Evolutionary conservation across 768 basidiomycete genomes (phyloP).

Genomic region (Russula virescens): DNA sequence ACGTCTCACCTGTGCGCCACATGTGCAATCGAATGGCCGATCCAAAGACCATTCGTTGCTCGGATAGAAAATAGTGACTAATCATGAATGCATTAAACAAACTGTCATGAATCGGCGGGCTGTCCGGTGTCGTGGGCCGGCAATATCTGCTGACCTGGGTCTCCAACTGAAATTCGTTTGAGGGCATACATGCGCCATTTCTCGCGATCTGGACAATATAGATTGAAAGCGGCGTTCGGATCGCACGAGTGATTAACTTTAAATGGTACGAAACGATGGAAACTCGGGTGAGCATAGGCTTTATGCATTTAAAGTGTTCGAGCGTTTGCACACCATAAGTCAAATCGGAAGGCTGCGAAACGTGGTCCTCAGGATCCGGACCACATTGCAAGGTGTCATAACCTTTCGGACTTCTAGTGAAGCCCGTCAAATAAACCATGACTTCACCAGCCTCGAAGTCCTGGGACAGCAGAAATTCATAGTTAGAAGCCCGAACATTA

Average conservation of each 20-base stretch:
- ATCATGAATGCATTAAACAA: not conserved
- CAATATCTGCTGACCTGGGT: conserved; percentile 33
- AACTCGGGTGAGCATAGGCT: not conserved
- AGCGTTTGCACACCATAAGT: conserved; percentile 42
- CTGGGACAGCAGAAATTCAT: conserved; percentile 24
- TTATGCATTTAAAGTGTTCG: not conserved
- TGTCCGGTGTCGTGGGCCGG: no score
- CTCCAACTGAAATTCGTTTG: conserved; percentile 35
- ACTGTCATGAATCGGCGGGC: not conserved
- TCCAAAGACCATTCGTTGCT: conserved; percentile 68
- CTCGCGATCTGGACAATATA: conserved; percentile 37
- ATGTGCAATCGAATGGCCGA: conserved; percentile 52
- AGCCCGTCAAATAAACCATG: conserved; percentile 32
- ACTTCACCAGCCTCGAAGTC: conserved; percentile 36
- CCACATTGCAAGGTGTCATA: conserved; percentile 54
- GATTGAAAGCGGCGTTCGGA: conserved; percentile 51
- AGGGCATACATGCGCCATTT: conserved; percentile 48
- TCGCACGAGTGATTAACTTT: conserved; percentile 60
- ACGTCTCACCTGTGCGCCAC: conserved; percentile 29
- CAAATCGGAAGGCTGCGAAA: conserved; percentile 56
- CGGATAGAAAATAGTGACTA: conserved; percentile 59
- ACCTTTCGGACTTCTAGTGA: conserved; percentile 35
- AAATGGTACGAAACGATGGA: not conserved
- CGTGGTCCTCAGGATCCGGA: conserved; percentile 39
- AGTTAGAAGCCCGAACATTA: not conserved